Evolutionary conservation across 352 stramenopile species (phyloP).

Genomic region (Globisporangium camurandrum): DNA sequence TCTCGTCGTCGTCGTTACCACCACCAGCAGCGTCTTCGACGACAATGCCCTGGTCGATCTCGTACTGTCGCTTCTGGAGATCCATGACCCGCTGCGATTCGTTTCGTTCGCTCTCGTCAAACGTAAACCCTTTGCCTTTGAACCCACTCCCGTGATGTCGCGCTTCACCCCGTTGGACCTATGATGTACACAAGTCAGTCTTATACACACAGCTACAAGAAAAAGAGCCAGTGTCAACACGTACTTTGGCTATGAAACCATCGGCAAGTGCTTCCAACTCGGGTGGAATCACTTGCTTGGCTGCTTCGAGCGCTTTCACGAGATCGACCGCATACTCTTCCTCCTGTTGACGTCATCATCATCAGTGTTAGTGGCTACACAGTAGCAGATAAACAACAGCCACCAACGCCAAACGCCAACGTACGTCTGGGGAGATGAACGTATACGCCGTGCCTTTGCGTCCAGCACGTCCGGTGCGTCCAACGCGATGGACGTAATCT

Average conservation of each 20-base stretch:
- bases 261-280: constrained; percentile 92
- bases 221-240: neutral
- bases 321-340: constrained; percentile 97
- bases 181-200: neutral
- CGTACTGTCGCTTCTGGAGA: constrained; percentile 87
- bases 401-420: constrained; percentile 2
- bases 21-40: constrained; percentile 24
- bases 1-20: constrained; percentile 44
- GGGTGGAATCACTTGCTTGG: constrained; percentile 63
- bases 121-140: constrained; percentile 97
- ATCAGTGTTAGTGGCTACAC: neutral
- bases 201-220: neutral
- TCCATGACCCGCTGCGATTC: constrained; percentile 92
- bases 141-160: constrained; percentile 95
- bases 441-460: constrained; percentile 98
- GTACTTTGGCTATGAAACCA: constrained; percentile 92
- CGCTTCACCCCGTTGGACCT: constrained; percentile 92
- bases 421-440: constrained; percentile 95
- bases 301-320: constrained; percentile 92
- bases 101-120: constrained; percentile 96
- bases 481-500: constrained; percentile 99
- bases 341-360: constrained; percentile 59
- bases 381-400: neutral
- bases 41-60: constrained; percentile 79
- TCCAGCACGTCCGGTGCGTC: constrained; percentile 92